Conservation (phyloP, 306 rosid genomes). For the Canavalia gladiata region DNA sequence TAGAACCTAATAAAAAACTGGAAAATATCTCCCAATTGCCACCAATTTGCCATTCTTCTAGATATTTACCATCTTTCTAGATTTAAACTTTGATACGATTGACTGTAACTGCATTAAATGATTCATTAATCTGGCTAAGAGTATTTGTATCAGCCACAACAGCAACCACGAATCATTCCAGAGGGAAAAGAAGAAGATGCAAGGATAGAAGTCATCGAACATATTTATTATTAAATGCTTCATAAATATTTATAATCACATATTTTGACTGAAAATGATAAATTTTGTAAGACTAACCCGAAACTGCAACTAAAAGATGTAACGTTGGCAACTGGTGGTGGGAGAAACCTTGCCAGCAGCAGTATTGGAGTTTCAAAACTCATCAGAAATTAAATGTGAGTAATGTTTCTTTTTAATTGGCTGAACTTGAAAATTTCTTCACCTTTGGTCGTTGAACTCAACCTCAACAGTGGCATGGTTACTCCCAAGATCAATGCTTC, state of each 20-base stretch:
- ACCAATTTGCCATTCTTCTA: too few species aligned
- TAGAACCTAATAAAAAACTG: too few species aligned
- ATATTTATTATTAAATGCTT: not conserved
- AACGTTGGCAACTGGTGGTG: not conserved
- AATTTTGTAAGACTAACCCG: not conserved
- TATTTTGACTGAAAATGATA: constrained; percentile 1
- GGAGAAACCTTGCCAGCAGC: not conserved
- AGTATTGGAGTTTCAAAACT: constrained; percentile 22
- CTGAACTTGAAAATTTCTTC: constrained; percentile 13
- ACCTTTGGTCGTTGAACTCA: constrained; percentile 25
- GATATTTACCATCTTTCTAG: too few species aligned
- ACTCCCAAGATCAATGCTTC: constrained; percentile 35
- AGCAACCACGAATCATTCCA: not conserved
- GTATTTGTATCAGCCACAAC: too few species aligned
- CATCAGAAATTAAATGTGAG: not conserved
- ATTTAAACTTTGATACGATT: too few species aligned
- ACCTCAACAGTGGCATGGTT: constrained; percentile 7
- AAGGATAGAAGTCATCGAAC: not conserved
- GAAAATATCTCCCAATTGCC: too few species aligned
- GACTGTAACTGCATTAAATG: too few species aligned
- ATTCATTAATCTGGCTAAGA: too few species aligned
- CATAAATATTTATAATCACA: constrained; percentile 1
- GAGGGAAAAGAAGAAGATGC: constrained; percentile 6
- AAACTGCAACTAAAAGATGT: constrained; percentile 11
- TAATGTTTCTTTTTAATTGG: constrained; percentile 20